Evolutionary conservation across 306 rosid genomes (phyloP).

Genomic region (Cucurbita argyrosperma): DNA sequence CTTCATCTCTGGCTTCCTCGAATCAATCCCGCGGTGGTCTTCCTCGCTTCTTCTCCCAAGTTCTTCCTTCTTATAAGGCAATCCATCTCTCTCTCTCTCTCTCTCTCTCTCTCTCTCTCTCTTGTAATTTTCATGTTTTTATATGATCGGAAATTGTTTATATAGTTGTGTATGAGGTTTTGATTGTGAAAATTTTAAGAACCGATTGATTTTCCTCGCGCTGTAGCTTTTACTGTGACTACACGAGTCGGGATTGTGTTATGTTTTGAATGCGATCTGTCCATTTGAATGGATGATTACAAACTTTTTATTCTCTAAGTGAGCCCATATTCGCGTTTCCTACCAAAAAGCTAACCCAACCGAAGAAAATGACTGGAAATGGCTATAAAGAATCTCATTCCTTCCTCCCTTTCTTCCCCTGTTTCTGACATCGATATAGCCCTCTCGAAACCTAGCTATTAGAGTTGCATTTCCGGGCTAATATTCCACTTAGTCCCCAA

Average conservation of each 20-base stretch:
- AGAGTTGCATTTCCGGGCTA: no score
- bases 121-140: background rate
- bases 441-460: no score
- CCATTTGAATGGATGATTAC: background rate
- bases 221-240: background rate
- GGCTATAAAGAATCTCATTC: no score
- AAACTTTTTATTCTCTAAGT: background rate
- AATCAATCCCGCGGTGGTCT: slow-evolving; percentile 84
- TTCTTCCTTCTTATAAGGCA: slow-evolving; percentile 71
- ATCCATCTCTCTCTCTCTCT: background rate
- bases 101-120: background rate
- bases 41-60: slow-evolving; percentile 76
- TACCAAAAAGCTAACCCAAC: no score
- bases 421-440: no score
- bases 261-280: background rate
- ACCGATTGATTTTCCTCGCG: background rate
- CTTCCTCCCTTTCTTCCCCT: no score
- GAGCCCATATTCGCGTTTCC: no score
- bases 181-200: background rate
- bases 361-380: no score
- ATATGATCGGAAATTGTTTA: background rate
- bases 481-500: no score
- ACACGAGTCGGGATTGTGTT: background rate
- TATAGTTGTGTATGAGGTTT: background rate
- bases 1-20: slow-evolving; percentile 31